These are phyloP conservation scores for Russula olivacea DNA, from an alignment of 768 basidiomycete species.

Conservation along the genomic window DNA sequence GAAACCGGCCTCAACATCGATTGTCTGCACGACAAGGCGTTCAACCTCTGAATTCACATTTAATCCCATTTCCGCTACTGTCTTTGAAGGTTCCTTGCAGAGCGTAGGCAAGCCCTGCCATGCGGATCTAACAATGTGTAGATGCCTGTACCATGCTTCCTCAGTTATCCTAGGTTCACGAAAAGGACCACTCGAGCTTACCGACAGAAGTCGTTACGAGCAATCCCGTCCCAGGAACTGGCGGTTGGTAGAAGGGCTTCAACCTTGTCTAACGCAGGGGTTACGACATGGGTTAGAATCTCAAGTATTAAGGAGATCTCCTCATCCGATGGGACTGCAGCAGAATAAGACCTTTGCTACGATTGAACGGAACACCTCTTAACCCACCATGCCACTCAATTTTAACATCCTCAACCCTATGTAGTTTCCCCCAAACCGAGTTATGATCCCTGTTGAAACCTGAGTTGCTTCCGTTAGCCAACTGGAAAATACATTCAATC, in stretches of 20 bases:
- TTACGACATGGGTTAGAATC: conserved; percentile 61
- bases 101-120: conserved; percentile 75
- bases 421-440: conserved; percentile 73
- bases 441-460: conserved; percentile 61
- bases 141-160: conserved; percentile 39
- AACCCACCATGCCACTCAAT: conserved; percentile 82
- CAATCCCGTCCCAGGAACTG: conserved; percentile 55
- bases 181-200: conserved; percentile 31
- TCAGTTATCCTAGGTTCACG: conserved; percentile 11
- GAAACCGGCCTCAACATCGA: conserved; percentile 71
- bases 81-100: conserved; percentile 51
- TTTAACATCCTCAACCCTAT: conserved; percentile 69
- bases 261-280: conserved; percentile 61
- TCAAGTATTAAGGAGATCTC: conserved; percentile 81
- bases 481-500: too few species aligned
- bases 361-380: not conserved
- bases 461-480: conserved; percentile 28
- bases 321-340: conserved; percentile 49
- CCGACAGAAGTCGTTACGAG: conserved; percentile 83
- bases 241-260: conserved; percentile 54
- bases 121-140: conserved; percentile 66
- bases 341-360: conserved; percentile 18
- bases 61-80: conserved; percentile 50
- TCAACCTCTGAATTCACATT: conserved; percentile 58
- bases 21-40: conserved; percentile 59